Percentiles rank a stretch among this genome's conserved stretches.
Conservation (phyloP, 129 eudicot species). For the carrot (Daucus carota) region DH1_v3.0 NC_030382.2:56018501-56019000, state of each 20-base stretch:
- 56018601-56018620: background rate
- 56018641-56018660: conserved; percentile 13
- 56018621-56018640: background rate
- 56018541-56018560: conserved; percentile 1
- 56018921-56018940: too few species aligned
- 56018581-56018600: conserved; percentile 23
- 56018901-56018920: too few species aligned
- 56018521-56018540: conserved; percentile 30
- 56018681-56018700: conserved; percentile 9
- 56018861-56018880: background rate
- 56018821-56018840: background rate
- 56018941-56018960: background rate
- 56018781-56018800: background rate
- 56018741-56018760: too few species aligned
- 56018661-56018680: conserved; percentile 26
- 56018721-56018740: background rate
- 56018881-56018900: background rate
- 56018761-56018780: background rate
- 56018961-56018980: background rate
- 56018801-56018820: too few species aligned
- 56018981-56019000: background rate
- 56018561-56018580: conserved; percentile 24
- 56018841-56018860: too few species aligned
- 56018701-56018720: background rate
- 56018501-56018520: conserved; percentile 18